Conservation (phyloP, 2,329 filamentous ascomycete genomes). For the Stachybotrys echinatus region DNA sequence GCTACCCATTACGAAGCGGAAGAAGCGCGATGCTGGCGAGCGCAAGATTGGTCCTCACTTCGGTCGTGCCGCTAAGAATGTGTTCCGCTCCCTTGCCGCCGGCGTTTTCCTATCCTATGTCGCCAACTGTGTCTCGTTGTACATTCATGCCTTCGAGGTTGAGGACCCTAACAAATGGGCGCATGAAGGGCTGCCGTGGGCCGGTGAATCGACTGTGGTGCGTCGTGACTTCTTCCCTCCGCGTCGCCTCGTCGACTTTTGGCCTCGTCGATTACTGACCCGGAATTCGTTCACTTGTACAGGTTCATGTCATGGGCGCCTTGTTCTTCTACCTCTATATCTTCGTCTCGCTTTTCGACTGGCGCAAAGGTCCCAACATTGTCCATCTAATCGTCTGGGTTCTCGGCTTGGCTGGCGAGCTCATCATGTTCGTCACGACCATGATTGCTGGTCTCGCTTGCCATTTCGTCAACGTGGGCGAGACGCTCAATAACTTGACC, state of each 20-base stretch:
- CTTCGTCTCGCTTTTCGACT: conserved; percentile 81
- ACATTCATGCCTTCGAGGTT: conserved; percentile 62
- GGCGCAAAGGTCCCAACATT: conserved; percentile 71
- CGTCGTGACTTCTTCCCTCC: conserved; percentile 24
- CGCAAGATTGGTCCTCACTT: conserved; percentile 46
- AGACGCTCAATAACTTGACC: background rate
- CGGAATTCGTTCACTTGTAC: conserved; percentile 8
- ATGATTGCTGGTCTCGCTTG: conserved; percentile 62
- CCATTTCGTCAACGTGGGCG: conserved; percentile 43
- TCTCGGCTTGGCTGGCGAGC: conserved; percentile 66
- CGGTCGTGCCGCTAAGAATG: conserved; percentile 59
- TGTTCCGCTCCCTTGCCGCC: conserved; percentile 71
- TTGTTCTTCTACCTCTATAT: conserved; percentile 86
- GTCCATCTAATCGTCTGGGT: conserved; percentile 79
- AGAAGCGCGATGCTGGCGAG: conserved; percentile 42
- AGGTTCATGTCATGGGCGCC: conserved; percentile 82
- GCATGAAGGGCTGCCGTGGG: conserved; percentile 57
- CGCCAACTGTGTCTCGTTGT: conserved; percentile 67
- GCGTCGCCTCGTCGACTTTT: background rate
- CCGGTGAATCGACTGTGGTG: conserved; percentile 72
- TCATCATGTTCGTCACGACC: conserved; percentile 64
- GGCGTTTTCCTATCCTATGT: conserved; percentile 70
- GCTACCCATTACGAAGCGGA: conserved; percentile 62
- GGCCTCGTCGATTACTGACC: background rate
- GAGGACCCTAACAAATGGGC: conserved; percentile 33